Evolutionary conservation across 495 filamentous ascomycete genomes (phyloP), one percentile per base, ranked within the genome.

Genomic region (Aspergillus olivimuriae): DNA sequence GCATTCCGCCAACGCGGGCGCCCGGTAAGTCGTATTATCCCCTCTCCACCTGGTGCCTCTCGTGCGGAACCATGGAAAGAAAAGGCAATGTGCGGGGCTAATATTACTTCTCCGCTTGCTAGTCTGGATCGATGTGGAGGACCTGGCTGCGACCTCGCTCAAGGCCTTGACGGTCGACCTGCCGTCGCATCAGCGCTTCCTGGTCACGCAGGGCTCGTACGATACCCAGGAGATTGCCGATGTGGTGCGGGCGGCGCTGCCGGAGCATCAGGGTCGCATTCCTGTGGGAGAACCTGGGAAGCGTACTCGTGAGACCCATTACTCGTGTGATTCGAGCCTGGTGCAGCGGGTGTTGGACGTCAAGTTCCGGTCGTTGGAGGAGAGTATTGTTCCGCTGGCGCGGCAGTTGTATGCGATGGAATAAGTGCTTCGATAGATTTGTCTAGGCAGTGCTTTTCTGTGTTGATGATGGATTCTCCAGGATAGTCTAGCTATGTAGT

Each of bases 141-240:
- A 69, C 40, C 50, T 72, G 1, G 65, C 70, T 1, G 47, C 45
- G 2, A 57, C 61, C 1, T 63, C 65, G 26, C 40, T 63, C 28
- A 42, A 49, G 12, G 50, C 62, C 0, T 22, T 69, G 9, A 62
- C 49, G 1, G 55, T 45, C 6, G 48, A 60, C 4, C 55, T 43
- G 0, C 54, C 57, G 0, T 44, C 47, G 0, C 62, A 64, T 35
- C 56, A 69, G 24, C 55, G 61, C 9, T 60, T 66, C 42, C 12
- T 62, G n/a, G 51, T 68, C 1, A 66, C 63, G 1, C 46, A 58
- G 11, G 49, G 43, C 8, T 48, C 51, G 1, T 61, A 63, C 42
- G 53, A 58, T 37, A 59, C 58, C 1, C 63, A 67, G 42, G 48
- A 62, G 10, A 58, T 63, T 14, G 56, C 57, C 1, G 57, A 71